Evolutionary conservation across 129 eudicot species (phyloP).

Genomic region (Centaurea solstitialis): DNA sequence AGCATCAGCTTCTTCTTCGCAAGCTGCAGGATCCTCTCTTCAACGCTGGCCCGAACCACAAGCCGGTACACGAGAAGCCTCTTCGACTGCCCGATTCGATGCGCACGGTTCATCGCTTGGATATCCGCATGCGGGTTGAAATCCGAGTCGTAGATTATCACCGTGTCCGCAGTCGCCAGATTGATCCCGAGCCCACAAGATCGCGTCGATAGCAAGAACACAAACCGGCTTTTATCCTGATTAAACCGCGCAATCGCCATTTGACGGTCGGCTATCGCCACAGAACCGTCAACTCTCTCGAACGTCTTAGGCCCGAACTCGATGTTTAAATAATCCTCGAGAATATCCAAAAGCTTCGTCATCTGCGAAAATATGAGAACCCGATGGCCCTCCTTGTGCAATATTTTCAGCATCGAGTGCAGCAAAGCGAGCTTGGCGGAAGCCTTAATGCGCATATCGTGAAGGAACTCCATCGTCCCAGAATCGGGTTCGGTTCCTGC

Average conservation of each 20-base stretch:
- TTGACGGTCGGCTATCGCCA: constrained; percentile 89
- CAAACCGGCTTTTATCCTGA: constrained; percentile 89
- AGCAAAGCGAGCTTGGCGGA: constrained; percentile 82
- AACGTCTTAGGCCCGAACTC: constrained; percentile 89
- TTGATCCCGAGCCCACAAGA: constrained; percentile 98
- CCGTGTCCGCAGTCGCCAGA: constrained; percentile 97
- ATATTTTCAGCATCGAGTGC: constrained; percentile 85
- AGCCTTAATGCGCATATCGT: constrained; percentile 96
- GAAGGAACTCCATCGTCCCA: constrained; percentile 81
- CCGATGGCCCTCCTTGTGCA: constrained; percentile 81
- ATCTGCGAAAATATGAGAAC: constrained; percentile 94
- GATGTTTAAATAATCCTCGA: constrained; percentile 80
- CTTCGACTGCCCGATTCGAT: constrained; percentile 90
- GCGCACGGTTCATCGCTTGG: constrained; percentile 99
- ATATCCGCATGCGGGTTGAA: constrained; percentile 98
- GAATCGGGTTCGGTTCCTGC: constrained; percentile 98
- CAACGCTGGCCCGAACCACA: constrained; percentile 97
- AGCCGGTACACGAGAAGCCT: constrained; percentile 92
- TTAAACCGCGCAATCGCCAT: constrained; percentile 88
- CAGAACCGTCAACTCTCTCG: constrained; percentile 98
- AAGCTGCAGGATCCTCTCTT: constrained; percentile 94
- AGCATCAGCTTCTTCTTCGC: constrained; percentile 97
- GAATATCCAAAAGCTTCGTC: constrained; percentile 95
- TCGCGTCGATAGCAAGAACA: constrained; percentile 82
- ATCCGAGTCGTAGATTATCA: constrained; percentile 95